These are phyloP conservation scores for Stagonosporopsis tanaceti DNA, from an alignment of 2,329 filamentous ascomycete species.

Conservation along the genomic window DNA sequence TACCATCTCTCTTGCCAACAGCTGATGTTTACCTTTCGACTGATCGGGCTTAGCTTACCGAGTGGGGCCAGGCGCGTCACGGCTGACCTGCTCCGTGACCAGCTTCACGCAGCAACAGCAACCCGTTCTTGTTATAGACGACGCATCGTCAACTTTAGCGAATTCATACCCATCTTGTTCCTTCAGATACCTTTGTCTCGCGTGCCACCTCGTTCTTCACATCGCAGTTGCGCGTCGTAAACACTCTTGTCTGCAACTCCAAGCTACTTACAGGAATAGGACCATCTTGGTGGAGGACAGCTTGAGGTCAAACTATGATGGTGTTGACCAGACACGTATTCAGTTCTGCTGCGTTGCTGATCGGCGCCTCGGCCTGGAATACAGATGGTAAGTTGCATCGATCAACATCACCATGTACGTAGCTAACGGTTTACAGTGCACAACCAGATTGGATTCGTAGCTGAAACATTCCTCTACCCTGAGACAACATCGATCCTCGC, in stretches of 20 bases:
- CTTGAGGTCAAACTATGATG: background rate
- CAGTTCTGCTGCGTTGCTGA: slow-evolving; percentile 21
- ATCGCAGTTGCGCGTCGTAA: background rate
- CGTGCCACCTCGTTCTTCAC: background rate
- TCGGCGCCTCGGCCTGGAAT: slow-evolving; percentile 39
- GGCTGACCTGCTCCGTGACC: slow-evolving; percentile 6
- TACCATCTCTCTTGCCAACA: background rate
- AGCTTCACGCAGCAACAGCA: background rate
- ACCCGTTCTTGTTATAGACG: slow-evolving; percentile 2
- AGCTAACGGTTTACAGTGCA: slow-evolving; percentile 41
- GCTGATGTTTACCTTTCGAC: background rate
- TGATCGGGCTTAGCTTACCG: background rate
- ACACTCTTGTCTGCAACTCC: background rate
- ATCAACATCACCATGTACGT: background rate
- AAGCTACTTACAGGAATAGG: background rate
- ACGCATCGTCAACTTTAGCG: background rate
- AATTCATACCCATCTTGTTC: background rate
- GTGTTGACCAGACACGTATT: background rate
- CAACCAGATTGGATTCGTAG: slow-evolving; percentile 53
- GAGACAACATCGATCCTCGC: slow-evolving; percentile 43
- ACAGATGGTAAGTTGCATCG: slow-evolving; percentile 36
- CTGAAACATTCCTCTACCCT: slow-evolving; percentile 47
- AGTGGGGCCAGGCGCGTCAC: slow-evolving; percentile 10
- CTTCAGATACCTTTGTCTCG: background rate
- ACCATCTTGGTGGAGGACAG: background rate